Base-by-base conservation (phyloP, 2,329 filamentous ascomycete species). In the Colletotrichum sp. region DNA sequence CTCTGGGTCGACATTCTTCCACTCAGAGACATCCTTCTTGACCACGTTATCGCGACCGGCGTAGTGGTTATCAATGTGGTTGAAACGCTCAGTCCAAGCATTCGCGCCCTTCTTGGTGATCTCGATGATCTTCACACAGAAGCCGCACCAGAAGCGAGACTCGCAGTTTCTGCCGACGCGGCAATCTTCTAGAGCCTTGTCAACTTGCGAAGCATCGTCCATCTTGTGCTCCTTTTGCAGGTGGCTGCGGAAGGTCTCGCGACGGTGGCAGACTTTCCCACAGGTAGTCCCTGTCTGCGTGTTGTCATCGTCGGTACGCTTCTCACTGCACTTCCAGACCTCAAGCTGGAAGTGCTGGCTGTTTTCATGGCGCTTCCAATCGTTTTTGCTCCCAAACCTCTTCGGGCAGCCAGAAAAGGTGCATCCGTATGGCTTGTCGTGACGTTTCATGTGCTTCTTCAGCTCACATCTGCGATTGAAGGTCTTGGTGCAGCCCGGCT, bases 281-380 rank as follows among this genome's bases (percentile, higher is more conserved):
- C 94, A 97, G 4, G 76, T 75, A 3, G 82, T 78, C 12, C 76
- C 77, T 57, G 75, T 33, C 5, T 67, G 54, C 21, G 5, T 13
- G 57, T 61, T 16, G 24, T 51, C 51, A 13, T 64, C 34, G 3
- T 66, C 54, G 8, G 70, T 16, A 27, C 29, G 74, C 76, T 9
- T 77, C 61, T 88, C 82, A 34, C 89, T 86, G 80, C 95, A 98
- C 34, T 90, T 90, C 92, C 94, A 98, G 62, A 88, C 88, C 78
- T 95, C 93, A 8, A 90, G 82, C 72, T 93, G 90, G 74, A 90
- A 91, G 81, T 98, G 95, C 79, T 96, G 93, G 18, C 90, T 91
- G 76, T 91, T 93, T 79, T 98, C 96, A 79, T 98, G 96, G 2
- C 96, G 91, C 81, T 97, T 98, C 96, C 91, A 98, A 82, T 98